These are phyloP conservation scores for Yarrowia galli DNA, from an alignment of 1,139 yeast genomes.

Conservation along the genomic window DNA sequence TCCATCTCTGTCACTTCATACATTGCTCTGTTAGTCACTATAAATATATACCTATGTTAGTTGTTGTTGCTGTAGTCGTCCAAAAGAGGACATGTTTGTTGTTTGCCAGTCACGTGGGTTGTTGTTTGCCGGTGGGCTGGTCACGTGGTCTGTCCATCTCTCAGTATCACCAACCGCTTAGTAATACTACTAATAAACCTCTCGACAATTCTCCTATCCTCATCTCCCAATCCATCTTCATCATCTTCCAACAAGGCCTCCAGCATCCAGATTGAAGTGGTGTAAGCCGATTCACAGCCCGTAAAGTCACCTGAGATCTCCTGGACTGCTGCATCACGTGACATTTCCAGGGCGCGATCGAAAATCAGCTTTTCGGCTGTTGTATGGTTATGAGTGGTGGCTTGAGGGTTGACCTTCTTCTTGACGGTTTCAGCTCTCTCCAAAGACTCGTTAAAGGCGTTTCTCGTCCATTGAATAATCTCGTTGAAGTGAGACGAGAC, in stretches of 20 bases:
- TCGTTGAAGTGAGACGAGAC: conserved; percentile 67
- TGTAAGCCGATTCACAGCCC: conserved; percentile 87
- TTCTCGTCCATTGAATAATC: conserved; percentile 91
- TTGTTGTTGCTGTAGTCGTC: neutral
- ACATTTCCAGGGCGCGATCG: conserved; percentile 92
- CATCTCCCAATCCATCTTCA: conserved; percentile 61
- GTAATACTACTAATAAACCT: conserved; percentile 56
- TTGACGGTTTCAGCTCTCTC: conserved; percentile 86
- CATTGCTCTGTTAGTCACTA: conserved; percentile 34
- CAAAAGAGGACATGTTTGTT: too few species aligned
- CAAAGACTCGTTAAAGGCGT: conserved; percentile 83
- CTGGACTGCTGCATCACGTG: conserved; percentile 86
- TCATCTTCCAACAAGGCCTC: conserved; percentile 73
- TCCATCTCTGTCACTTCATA: too few species aligned
- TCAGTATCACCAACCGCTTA: conserved; percentile 47
- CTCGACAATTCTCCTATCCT: conserved; percentile 76
- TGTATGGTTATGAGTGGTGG: conserved; percentile 47
- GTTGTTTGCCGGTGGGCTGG: too few species aligned
- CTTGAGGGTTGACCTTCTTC: conserved; percentile 49
- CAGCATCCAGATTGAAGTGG: conserved; percentile 94
- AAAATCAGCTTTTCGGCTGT: conserved; percentile 86
- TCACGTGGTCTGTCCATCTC: too few species aligned
- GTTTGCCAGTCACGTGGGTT: too few species aligned
- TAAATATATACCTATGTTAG: conserved; percentile 36
- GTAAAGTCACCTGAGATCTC: conserved; percentile 78